These are phyloP conservation scores for Larix kaempferi DNA, from an alignment of 75 land plant species.

Conservation along the genomic window DNA sequence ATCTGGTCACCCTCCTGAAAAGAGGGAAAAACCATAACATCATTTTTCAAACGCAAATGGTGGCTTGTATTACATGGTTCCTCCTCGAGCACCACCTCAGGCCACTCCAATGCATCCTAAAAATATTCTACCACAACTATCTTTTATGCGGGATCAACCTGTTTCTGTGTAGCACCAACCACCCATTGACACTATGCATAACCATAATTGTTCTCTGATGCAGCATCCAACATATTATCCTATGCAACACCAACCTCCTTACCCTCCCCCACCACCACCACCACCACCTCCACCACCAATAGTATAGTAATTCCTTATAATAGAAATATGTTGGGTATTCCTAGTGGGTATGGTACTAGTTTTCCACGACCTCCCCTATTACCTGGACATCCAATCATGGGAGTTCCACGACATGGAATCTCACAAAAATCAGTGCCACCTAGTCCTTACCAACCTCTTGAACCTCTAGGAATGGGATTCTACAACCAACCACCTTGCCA, in stretches of 20 bases:
- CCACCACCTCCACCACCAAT: constrained; percentile 43
- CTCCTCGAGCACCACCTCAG: constrained; percentile 16
- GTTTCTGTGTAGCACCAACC: constrained; percentile 26
- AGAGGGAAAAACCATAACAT: constrained; percentile 26
- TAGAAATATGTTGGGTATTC: constrained; percentile 5
- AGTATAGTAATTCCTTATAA: constrained; percentile 25
- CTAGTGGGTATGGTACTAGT: constrained; percentile 8
- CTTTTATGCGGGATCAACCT: constrained; percentile 30
- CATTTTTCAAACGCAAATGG: constrained; percentile 20
- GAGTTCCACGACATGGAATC: constrained; percentile 1
- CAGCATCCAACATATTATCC: constrained; percentile 12
- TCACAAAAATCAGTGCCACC: constrained; percentile 31
- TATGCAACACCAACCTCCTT: constrained; percentile 2
- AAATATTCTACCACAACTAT: constrained; percentile 18
- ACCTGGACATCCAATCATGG: constrained; percentile 8
- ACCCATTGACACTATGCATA: constrained; percentile 8
- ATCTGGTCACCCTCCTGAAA: constrained; percentile 10
- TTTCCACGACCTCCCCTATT: constrained; percentile 29
- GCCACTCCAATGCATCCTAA: constrained; percentile 20
- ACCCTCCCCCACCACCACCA: constrained; percentile 39
- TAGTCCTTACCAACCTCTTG: constrained; percentile 36
- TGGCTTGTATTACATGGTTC: constrained; percentile 14
- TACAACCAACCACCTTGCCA: constrained; percentile 34
- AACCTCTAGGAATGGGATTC: constrained; percentile 57
- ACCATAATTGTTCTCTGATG: constrained; percentile 23